Conservation (phyloP, 2,329 filamentous ascomycete species). For the Trichoderma sp. region DNA sequence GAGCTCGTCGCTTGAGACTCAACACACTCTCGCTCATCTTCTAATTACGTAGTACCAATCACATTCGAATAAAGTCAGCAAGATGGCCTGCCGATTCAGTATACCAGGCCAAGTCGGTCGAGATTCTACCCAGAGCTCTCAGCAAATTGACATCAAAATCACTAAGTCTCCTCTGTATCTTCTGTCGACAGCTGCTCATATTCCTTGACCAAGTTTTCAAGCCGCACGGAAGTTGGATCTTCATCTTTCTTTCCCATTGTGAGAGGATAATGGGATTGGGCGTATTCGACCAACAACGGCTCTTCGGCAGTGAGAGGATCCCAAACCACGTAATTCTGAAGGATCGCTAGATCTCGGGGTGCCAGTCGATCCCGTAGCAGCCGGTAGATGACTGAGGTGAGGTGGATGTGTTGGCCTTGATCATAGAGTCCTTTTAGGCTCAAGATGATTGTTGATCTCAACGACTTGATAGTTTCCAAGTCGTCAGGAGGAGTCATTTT, state of each 20-base stretch:
- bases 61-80: background rate
- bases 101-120: background rate
- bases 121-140: background rate
- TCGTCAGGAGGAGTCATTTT: background rate
- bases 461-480: background rate
- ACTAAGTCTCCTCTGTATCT: background rate
- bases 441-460: slow-evolving; percentile 15
- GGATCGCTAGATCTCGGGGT: background rate
- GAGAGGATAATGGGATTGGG: slow-evolving; percentile 6
- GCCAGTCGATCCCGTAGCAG: background rate
- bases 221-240: background rate
- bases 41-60: background rate
- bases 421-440: slow-evolving; percentile 16
- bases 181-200: background rate
- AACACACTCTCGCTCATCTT: background rate
- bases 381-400: slow-evolving; percentile 6
- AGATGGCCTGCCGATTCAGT: background rate
- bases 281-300: background rate
- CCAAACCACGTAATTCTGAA: slow-evolving; percentile 1
- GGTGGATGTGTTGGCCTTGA: slow-evolving; percentile 15
- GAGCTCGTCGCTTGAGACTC: background rate
- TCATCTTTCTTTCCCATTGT: background rate
- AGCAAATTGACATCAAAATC: background rate
- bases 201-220: slow-evolving; percentile 3
- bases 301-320: background rate